These are phyloP conservation scores for Backusella parvicylindrica DNA, from an alignment of 192 early-diverging fungal species.

Conservation along the genomic window DNA sequence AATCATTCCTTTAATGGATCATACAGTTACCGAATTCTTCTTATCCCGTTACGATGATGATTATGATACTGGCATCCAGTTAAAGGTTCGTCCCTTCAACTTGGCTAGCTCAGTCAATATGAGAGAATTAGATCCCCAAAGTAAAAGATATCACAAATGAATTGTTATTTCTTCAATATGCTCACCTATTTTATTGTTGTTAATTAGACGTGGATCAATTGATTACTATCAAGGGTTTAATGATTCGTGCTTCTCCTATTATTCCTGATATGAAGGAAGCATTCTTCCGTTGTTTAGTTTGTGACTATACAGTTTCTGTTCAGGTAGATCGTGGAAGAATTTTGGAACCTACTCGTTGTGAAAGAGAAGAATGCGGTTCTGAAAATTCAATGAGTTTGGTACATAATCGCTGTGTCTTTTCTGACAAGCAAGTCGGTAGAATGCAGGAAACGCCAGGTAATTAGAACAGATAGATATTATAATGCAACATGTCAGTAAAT, in stretches of 20 bases:
- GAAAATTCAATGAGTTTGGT: constrained; percentile 84
- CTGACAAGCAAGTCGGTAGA: constrained; percentile 89
- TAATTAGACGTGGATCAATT: constrained; percentile 90
- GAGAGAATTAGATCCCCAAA: constrained; percentile 89
- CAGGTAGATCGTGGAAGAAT: constrained; percentile 87
- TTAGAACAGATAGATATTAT: neutral
- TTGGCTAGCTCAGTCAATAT: constrained; percentile 76
- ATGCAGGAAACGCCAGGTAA: constrained; percentile 94
- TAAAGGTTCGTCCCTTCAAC: constrained; percentile 86
- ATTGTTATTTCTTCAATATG: too few relatives aligned
- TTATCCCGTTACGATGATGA: constrained; percentile 62
- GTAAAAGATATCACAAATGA: constrained; percentile 30
- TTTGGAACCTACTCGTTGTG: constrained; percentile 80
- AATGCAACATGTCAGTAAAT: neutral
- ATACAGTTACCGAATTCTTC: constrained; percentile 74
- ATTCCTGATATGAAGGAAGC: constrained; percentile 94
- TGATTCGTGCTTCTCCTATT: constrained; percentile 87
- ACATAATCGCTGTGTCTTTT: constrained; percentile 92
- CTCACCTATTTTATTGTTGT: too few relatives aligned
- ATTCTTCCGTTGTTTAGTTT: constrained; percentile 91
- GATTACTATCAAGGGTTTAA: constrained; percentile 89
- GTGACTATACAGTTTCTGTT: constrained; percentile 78
- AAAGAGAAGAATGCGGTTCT: constrained; percentile 71
- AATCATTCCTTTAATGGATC: constrained; percentile 93
- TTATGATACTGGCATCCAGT: constrained; percentile 20